These are phyloP conservation scores for Monilinia aucupariae DNA, from an alignment of 2,329 filamentous ascomycete species.

Conservation along the genomic window DNA sequence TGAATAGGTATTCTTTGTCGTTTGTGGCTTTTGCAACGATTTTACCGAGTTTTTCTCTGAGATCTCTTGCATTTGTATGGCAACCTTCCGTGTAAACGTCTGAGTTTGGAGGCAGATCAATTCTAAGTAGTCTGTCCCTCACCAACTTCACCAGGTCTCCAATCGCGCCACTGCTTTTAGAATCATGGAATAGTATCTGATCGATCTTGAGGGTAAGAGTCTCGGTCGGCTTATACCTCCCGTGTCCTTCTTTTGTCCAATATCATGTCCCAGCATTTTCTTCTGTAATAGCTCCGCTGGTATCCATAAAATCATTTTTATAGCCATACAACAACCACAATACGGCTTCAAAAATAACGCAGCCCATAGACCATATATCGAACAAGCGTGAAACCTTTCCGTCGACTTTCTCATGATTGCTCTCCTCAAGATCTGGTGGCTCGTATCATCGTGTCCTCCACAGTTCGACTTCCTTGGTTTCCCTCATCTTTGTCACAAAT, in stretches of 20 bases:
- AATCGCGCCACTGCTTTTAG: not conserved
- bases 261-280: not conserved
- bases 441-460: slow-evolving; percentile 7
- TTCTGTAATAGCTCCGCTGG: not conserved
- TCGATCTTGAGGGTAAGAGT: not conserved
- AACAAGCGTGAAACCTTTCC: slow-evolving; percentile 1
- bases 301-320: not conserved
- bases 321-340: slow-evolving; percentile 4
- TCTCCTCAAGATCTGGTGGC: not conserved
- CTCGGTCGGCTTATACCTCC: not conserved
- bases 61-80: not conserved
- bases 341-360: slow-evolving; percentile 6
- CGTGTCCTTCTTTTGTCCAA: not conserved
- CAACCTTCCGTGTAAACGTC: not conserved
- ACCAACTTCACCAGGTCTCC: not conserved
- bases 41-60: not conserved
- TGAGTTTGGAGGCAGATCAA: not conserved
- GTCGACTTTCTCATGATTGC: not conserved
- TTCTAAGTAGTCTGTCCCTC: not conserved
- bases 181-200: not conserved
- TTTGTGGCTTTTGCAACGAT: not conserved
- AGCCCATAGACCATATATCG: slow-evolving; percentile 4
- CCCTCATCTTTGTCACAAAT: not conserved
- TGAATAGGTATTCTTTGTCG: not conserved
- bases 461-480: not conserved